Percentiles rank a stretch among this genome's conserved stretches.
phyloP scores from a whole-genome alignment of 225 moss, liverwort and hornwort genomes.

The Bryoerythrophyllum caledonicum region DNA sequence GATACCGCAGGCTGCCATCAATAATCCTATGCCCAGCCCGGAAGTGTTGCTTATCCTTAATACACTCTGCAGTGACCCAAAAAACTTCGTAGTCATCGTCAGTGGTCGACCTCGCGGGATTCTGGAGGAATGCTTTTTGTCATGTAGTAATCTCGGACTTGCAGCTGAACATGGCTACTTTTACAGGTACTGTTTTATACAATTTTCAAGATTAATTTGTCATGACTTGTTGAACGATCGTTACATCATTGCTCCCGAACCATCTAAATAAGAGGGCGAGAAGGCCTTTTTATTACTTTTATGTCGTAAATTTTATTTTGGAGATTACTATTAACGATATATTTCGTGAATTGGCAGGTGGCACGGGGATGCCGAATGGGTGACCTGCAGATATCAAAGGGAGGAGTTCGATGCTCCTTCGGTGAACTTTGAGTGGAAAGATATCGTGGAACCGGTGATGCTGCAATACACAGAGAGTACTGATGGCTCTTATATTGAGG shows the following conservation, averaged over 20 bases:
- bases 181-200: conserved; percentile 57
- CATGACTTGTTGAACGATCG: no score
- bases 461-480: conserved; percentile 83
- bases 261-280: not conserved
- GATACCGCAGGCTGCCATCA: conserved; percentile 80
- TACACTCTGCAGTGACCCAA: conserved; percentile 81
- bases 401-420: conserved; percentile 65
- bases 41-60: conserved; percentile 72
- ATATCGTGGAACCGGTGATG: conserved; percentile 84
- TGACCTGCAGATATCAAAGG: conserved; percentile 67
- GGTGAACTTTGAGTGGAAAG: conserved; percentile 80
- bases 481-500: conserved; percentile 80
- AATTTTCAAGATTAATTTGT: not conserved
- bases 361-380: conserved; percentile 48
- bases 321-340: not conserved
- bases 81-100: conserved; percentile 83
- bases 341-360: conserved; percentile 39
- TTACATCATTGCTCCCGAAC: not conserved
- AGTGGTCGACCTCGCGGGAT: conserved; percentile 78
- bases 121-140: conserved; percentile 66
- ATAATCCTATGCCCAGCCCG: conserved; percentile 66
- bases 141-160: conserved; percentile 71
- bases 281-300: no score
- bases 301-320: not conserved
- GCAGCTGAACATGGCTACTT: conserved; percentile 94